Percentiles rank a stretch among this genome's conserved stretches.
Conservation (phyloP, 108 stramenopile species). For the Bacterosira constricta region DNA sequence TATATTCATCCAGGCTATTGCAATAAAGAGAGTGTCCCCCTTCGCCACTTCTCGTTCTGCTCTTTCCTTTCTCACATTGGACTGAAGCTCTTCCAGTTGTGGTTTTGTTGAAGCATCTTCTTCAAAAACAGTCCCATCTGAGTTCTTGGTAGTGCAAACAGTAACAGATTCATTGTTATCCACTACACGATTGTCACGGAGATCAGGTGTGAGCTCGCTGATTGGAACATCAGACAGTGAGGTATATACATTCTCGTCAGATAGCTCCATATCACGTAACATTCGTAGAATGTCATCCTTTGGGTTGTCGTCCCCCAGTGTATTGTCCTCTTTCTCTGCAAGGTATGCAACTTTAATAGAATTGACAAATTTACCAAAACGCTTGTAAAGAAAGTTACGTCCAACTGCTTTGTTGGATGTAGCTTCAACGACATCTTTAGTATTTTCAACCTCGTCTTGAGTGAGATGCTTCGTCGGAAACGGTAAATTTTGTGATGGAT, state of each 20-base stretch:
- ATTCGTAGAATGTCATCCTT: slow-evolving; percentile 2
- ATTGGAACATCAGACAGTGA: slow-evolving; percentile 8
- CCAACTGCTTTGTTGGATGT: background rate
- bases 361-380: slow-evolving; percentile 10
- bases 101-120: no score
- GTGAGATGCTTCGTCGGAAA: no score
- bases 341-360: background rate
- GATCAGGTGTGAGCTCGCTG: no score
- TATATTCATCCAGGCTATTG: slow-evolving; percentile 4
- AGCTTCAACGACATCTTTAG: background rate
- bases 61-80: background rate
- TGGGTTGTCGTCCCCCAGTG: no score
- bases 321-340: background rate
- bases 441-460: background rate
- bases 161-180: background rate
- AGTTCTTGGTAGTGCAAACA: background rate
- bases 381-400: background rate
- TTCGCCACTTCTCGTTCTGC: background rate
- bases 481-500: background rate
- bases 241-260: background rate
- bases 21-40: slow-evolving; percentile 1
- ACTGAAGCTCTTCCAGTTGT: background rate
- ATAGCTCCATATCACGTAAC: background rate
- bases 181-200: background rate
- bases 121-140: no score